Evolutionary conservation across 371 early-diverging fungal species (phyloP), one percentile per base, ranked within the genome.

Genomic region (Circinella umbellata): DNA sequence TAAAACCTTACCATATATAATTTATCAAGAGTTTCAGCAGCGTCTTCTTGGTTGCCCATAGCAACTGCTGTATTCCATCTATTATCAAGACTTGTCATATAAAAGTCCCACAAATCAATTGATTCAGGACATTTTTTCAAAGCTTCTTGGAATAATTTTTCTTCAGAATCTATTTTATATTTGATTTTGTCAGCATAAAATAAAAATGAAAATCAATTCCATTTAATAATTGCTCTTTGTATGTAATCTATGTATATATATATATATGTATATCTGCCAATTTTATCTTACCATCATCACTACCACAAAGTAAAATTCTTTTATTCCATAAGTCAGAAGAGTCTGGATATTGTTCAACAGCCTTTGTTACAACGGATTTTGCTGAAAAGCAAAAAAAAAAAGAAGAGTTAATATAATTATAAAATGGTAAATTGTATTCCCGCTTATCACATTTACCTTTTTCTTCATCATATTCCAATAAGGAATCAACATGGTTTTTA

Each of bases 51-150:
- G 5, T 51, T 51, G 1, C 15, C n/a, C 63, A 47, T 47, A 20
- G 63, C 63, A 39, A 46, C 48, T 7, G 9, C 20, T 18, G 63
- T 36, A 3, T 63, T 63, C 63, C 46, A 57, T 57, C 57, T 20
- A n/a, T 63, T 63, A 17, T 27, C 63, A 4, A 79, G 61, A 79
- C 82, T 86, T 14, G 79, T 76, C n/a, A 73, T 73, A 64, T 82
- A 86, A n/a, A 80, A 62, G 4, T 76, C 69, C 90, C 88, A 90
- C 65, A 82, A 65, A 51, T 48, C 60, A 38, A 81, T 78, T 73
- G 79, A 86, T 34, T 42, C 71, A 27, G 74, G 75, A 34, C 73
- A 85, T 1, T 68, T 64, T n/a, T 69, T 70, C 53, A 83, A 66
- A 35, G 82, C 82, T 72, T 76, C 73, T 59, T 59, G 60, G 65